A percentile compares a stretch with the other conserved stretches of the same genome.
Conservation (phyloP, 768 basidiomycete species). For the Sarcodon aspratus region DNA sequence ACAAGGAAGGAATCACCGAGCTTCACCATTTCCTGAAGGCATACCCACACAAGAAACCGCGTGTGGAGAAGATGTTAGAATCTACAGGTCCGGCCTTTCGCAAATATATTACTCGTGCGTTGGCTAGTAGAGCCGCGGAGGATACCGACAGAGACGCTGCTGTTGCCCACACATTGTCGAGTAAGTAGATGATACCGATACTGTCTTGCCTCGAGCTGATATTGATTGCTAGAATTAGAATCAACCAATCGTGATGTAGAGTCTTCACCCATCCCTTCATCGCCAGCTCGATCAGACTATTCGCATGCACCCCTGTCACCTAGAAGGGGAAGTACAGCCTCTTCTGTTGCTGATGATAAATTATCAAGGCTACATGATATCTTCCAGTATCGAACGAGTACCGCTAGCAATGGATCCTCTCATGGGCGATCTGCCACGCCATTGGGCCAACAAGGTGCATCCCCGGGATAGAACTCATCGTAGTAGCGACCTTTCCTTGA, state of each 20-base stretch:
- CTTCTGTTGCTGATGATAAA: slow-evolving; percentile 40
- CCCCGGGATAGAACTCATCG: background rate
- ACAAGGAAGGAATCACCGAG: slow-evolving; percentile 92
- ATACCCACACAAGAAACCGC: slow-evolving; percentile 72
- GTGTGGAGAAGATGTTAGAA: slow-evolving; percentile 82
- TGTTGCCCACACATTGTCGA: slow-evolving; percentile 75
- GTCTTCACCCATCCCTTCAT: slow-evolving; percentile 14
- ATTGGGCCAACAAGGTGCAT: background rate
- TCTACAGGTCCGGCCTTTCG: slow-evolving; percentile 84
- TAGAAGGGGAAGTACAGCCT: slow-evolving; percentile 16
- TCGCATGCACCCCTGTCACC: slow-evolving; percentile 13
- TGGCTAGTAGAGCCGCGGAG: slow-evolving; percentile 81
- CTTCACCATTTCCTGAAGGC: slow-evolving; percentile 89
- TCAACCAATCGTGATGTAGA: slow-evolving; percentile 32
- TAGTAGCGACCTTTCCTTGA: background rate
- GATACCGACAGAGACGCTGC: slow-evolving; percentile 72
- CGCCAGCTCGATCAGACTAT: background rate
- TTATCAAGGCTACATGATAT: slow-evolving; percentile 68
- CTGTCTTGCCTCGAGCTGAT: background rate
- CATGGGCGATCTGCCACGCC: slow-evolving; percentile 9
- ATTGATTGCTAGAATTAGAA: slow-evolving; percentile 41
- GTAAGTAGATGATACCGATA: slow-evolving; percentile 29
- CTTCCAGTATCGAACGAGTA: slow-evolving; percentile 75
- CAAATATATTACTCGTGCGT: slow-evolving; percentile 81
- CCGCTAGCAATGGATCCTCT: slow-evolving; percentile 33